phyloP scores from a whole-genome alignment of 1,284 basidiomycete species.

The Pseudozyma hubeiensis region DNA sequence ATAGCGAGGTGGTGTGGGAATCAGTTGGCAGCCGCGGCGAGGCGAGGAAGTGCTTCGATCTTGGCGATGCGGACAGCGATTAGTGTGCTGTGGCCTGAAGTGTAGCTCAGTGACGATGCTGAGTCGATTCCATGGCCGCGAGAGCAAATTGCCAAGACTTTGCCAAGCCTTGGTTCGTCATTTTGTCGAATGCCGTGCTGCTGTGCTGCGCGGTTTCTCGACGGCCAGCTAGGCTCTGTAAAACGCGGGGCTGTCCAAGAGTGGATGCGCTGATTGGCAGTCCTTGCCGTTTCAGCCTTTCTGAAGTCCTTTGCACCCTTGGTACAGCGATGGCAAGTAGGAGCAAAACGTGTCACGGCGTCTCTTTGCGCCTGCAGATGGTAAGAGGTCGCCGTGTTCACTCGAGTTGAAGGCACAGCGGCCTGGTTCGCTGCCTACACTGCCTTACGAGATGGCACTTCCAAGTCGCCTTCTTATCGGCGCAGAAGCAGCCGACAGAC shows the following conservation, averaged over 20 bases:
- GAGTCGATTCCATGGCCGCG: too few relatives aligned
- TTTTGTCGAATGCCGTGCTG: conserved; percentile 8
- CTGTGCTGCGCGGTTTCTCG: conserved; percentile 3
- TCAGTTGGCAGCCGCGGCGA: conserved; percentile 1
- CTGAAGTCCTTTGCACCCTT: not conserved
- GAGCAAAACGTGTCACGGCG: conserved; percentile 4
- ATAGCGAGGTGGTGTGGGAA: conserved; percentile 10
- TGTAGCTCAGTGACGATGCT: too few relatives aligned
- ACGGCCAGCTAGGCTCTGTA: conserved; percentile 10
- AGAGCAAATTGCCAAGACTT: conserved; percentile 24
- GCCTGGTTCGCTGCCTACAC: conserved; percentile 2
- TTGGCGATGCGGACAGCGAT: not conserved
- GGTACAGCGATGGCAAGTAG: not conserved
- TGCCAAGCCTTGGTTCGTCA: conserved; percentile 36
- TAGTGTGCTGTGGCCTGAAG: not conserved
- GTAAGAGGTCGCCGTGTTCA: not conserved
- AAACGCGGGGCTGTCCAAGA: conserved; percentile 1
- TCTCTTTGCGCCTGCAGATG: not conserved
- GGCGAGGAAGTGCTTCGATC: not conserved
- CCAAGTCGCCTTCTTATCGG: conserved; percentile 1
- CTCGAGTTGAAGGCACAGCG: not conserved
- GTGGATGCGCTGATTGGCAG: conserved; percentile 10
- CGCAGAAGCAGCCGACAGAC: not conserved
- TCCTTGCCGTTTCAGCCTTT: not conserved
- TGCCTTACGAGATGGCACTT: not conserved